Base-by-base conservation (phyloP, 768 basidiomycete species). In the Kwoniella sp. region DNA sequence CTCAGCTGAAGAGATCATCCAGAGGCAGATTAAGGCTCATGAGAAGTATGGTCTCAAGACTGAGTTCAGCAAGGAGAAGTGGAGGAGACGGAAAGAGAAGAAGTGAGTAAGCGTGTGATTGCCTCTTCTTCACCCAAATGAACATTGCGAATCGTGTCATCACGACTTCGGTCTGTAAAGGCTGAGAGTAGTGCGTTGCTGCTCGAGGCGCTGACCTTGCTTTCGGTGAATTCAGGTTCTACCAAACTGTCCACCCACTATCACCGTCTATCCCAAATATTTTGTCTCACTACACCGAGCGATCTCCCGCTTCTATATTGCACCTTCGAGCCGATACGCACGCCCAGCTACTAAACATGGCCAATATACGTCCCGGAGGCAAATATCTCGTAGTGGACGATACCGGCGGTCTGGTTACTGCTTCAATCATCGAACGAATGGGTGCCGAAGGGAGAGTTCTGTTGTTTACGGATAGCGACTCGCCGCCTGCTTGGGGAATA, bases 61-160 rank as follows among this genome's bases (percentile, higher is more conserved):
- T 1, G 96, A 95, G 80, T 98, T 94, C 80, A 93, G 91, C 81
- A 98, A 99, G 80, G 94, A 98, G 74, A 99, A 99, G 78, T 99
- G 97, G 81, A 89, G 86, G 79, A 95, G 94, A 79, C 85, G 92
- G 40, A 99, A 99, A 80, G 91, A 94, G 81, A 92, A 91, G 60
- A 99, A 98, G 94, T 95, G 75, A 69, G 88, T 44, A 29, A 12
- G 26, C 1, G 33, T 33, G 6, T 33, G 7, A 6, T n/a, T n/a
- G n/a, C n/a, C n/a, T n/a, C n/a, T n/a, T n/a, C n/a, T n/a, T n/a
- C n/a, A n/a, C n/a, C n/a, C n/a, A n/a, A n/a, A n/a, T n/a, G n/a
- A n/a, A n/a, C n/a, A n/a, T n/a, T n/a, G n/a, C n/a, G n/a, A n/a
- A n/a, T n/a, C n/a, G n/a, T n/a, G n/a, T n/a, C n/a, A n/a, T n/a